These are phyloP conservation scores for Tetrahymena thermophila DNA, from an alignment of 73 alveolate genomes.

Conservation along the genomic window DNA sequence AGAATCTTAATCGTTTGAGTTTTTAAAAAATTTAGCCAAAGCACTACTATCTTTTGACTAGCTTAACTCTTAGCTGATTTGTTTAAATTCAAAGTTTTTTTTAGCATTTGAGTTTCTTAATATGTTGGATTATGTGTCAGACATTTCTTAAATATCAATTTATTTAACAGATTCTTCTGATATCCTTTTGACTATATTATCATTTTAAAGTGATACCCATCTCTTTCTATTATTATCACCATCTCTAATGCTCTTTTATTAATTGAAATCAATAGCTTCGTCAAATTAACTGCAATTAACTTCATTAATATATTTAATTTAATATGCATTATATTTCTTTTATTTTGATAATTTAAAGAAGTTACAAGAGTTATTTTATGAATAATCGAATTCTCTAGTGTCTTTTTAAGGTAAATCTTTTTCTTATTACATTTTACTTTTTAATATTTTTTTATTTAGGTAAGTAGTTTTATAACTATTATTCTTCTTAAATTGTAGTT, in stretches of 20 bases:
- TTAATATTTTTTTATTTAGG: too few species aligned
- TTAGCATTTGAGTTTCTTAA: background rate
- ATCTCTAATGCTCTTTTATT: background rate
- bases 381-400: too few species aligned
- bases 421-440: too few species aligned
- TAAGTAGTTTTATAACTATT: too few species aligned
- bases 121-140: background rate
- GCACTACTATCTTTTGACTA: background rate
- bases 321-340: too few species aligned
- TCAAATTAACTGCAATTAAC: background rate
- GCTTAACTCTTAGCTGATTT: background rate
- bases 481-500: too few species aligned
- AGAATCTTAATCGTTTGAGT: background rate
- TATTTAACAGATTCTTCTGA: background rate
- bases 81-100: background rate
- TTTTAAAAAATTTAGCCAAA: background rate
- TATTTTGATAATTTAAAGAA: too few species aligned
- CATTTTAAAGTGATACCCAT: background rate
- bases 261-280: background rate
- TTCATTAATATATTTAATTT: too few species aligned
- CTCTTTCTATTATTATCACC: background rate
- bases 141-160: background rate
- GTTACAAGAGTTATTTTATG: too few species aligned
- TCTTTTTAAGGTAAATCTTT: too few species aligned
- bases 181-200: background rate